Evolutionary conservation across 2,329 filamentous ascomycete genomes (phyloP).

Genomic region (Ceratocystis ficicola): DNA sequence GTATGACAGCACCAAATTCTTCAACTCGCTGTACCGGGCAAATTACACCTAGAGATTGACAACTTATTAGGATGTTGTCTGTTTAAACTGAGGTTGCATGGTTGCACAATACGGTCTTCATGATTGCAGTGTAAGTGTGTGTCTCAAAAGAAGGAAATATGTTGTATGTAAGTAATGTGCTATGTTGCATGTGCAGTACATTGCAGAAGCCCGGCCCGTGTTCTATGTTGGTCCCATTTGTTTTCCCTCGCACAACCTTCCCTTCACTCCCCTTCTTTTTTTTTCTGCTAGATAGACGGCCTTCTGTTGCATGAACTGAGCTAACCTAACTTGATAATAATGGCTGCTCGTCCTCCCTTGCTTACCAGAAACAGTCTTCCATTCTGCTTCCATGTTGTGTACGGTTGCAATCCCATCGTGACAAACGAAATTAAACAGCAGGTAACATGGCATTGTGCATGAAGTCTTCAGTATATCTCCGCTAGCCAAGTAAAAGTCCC

Average conservation of each 20-base stretch:
- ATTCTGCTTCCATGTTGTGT: not conserved
- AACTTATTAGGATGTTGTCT: not conserved
- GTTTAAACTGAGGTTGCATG: not conserved
- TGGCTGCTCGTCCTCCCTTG: not conserved
- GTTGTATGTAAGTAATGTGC: not conserved
- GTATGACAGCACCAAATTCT: not conserved
- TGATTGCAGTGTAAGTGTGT: not conserved
- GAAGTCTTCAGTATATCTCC: not conserved
- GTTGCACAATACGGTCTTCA: not conserved
- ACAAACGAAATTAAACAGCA: slow-evolving; percentile 3
- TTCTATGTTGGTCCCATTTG: not conserved
- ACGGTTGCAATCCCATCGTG: not conserved
- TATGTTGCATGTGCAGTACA: slow-evolving; percentile 3
- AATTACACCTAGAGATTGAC: not conserved
- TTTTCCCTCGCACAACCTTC: not conserved
- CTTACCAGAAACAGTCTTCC: not conserved
- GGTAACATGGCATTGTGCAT: not conserved
- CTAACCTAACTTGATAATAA: not conserved
- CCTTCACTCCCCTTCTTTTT: not conserved
- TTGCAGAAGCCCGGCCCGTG: not conserved
- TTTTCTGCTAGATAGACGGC: not conserved
- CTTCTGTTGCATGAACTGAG: slow-evolving; percentile 4
- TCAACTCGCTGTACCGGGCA: not conserved
- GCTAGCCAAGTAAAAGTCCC: not conserved
- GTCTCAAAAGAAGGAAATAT: slow-evolving; percentile 2